Base-by-base conservation (phyloP, 139 green algal genomes). In the Prasinococcaceae sp. region DNA sequence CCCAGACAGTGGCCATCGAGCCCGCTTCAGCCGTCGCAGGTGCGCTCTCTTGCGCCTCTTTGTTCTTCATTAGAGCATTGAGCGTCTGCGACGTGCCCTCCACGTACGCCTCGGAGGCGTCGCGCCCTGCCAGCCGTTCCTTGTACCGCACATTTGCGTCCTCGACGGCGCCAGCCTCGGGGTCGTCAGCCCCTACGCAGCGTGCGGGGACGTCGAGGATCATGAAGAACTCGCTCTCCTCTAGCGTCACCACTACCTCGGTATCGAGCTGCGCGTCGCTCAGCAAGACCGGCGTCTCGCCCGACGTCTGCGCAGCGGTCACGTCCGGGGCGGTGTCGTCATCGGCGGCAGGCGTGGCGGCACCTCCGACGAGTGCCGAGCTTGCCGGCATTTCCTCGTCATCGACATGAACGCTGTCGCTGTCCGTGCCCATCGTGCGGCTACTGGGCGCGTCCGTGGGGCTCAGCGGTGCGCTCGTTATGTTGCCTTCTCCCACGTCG, bases 221-320 rank as follows among this genome's bases (percentile, higher is more conserved):
- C 16, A 30, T 25, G 48, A 66, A 39, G 8, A 53, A 64, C 27
- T 61, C 49, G 4, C 30, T 61, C 58, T 66, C 58, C 29, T 32
- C 6, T 6, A 66, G 51, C 25, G 4, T 42, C 6, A 60, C 12
- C 14, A 29, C 6, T 6, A 53, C 20, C n/a, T 32, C 32, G 14
- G 4, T 23, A 9, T 62, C 38, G 8, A 60, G 37, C 6, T 62
- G 29, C 23, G n/a, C 19, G 53, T 61, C 23, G n/a, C n/a, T n/a
- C n/a, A n/a, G n/a, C n/a, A n/a, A n/a, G n/a, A n/a, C n/a, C n/a
- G n/a, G n/a, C n/a, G n/a, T n/a, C n/a, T n/a, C n/a, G n/a, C n/a
- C n/a, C n/a, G n/a, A n/a, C n/a, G n/a, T n/a, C n/a, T n/a, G n/a
- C n/a, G n/a, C n/a, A n/a, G n/a, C n/a, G n/a, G n/a, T n/a, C n/a